Conservation (phyloP, 2,329 filamentous ascomycete species). For the Fusarium siculi region DNA sequence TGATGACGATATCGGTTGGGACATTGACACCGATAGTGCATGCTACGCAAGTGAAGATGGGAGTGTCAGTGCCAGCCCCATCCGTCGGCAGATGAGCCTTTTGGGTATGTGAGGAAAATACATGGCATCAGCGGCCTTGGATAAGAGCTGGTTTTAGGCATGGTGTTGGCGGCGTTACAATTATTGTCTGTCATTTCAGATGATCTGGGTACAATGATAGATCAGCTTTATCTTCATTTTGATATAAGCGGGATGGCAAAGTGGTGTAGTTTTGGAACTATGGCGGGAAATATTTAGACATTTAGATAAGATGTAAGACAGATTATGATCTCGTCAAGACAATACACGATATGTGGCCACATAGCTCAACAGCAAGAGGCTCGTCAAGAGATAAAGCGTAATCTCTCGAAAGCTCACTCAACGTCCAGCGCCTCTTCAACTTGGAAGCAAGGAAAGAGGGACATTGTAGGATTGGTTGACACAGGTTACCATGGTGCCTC, state of each 20-base stretch:
- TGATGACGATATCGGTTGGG: constrained; percentile 77
- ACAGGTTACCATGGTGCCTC: neutral
- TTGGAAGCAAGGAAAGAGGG: no score
- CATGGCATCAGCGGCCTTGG: neutral
- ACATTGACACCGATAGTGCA: constrained; percentile 90
- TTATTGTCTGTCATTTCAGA: constrained; percentile 12
- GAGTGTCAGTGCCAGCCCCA: constrained; percentile 72
- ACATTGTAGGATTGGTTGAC: neutral
- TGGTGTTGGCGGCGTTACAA: constrained; percentile 38
- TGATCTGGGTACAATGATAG: constrained; percentile 2
- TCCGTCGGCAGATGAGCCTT: constrained; percentile 79
- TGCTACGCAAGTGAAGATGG: constrained; percentile 79
- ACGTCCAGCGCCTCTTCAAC: neutral
- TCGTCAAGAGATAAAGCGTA: neutral
- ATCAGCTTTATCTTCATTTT: neutral
- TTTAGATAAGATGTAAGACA: constrained; percentile 19
- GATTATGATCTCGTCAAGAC: neutral
- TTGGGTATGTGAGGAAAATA: constrained; percentile 57
- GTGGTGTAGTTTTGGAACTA: neutral
- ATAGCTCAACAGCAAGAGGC: neutral
- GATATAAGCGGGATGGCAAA: neutral
- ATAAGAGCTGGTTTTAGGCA: constrained; percentile 20
- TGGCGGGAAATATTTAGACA: constrained; percentile 15
- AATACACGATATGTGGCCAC: neutral
- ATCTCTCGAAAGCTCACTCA: neutral